Evolutionary conservation across 2,329 filamentous ascomycete genomes (phyloP).

Genomic region (Pseudonectria buxi): DNA sequence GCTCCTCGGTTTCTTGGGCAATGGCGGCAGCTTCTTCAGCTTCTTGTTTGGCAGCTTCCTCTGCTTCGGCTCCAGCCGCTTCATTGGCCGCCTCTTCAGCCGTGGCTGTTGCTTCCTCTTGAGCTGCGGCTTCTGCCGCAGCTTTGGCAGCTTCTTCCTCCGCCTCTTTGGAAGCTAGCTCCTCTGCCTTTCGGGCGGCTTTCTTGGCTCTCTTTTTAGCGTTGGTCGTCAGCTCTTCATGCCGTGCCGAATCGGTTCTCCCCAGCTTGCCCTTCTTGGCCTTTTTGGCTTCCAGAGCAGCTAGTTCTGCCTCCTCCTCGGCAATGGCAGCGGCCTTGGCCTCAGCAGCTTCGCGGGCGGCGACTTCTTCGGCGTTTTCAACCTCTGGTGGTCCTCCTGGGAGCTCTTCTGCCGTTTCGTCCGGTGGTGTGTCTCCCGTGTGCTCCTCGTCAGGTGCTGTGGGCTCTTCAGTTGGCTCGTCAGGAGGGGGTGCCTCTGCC

Average conservation of each 20-base stretch:
- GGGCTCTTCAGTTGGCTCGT: conserved; percentile 5
- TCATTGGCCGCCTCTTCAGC: conserved; percentile 7
- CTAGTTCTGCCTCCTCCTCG: conserved; percentile 17
- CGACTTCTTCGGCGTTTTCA: conserved; percentile 27
- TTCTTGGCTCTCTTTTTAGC: conserved; percentile 32
- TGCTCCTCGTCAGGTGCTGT: no score
- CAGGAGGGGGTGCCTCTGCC: conserved; percentile 7
- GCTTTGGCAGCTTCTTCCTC: conserved; percentile 23
- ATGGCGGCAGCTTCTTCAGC: conserved; percentile 7
- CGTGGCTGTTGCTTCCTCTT: conserved; percentile 1
- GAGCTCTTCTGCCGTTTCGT: conserved; percentile 1
- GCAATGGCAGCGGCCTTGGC: conserved; percentile 11
- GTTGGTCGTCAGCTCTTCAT: conserved; percentile 20
- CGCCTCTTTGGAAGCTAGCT: conserved; percentile 17
- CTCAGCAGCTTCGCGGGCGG: conserved; percentile 4
- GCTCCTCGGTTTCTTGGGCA: conserved; percentile 15
- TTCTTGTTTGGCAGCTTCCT: conserved; percentile 1
- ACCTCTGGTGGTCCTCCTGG: conserved; percentile 28
- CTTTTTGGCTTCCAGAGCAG: conserved; percentile 12
- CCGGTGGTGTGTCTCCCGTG: conserved; percentile 7
- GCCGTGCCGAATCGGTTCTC: conserved; percentile 16
- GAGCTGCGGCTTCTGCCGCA: conserved; percentile 18
- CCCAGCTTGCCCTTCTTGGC: conserved; percentile 14
- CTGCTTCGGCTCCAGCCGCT: conserved; percentile 12
- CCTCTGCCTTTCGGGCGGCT: conserved; percentile 24